These are phyloP conservation scores for Cyclotella distinguenda DNA, from an alignment of 108 stramenopile species.

Conservation along the genomic window DNA sequence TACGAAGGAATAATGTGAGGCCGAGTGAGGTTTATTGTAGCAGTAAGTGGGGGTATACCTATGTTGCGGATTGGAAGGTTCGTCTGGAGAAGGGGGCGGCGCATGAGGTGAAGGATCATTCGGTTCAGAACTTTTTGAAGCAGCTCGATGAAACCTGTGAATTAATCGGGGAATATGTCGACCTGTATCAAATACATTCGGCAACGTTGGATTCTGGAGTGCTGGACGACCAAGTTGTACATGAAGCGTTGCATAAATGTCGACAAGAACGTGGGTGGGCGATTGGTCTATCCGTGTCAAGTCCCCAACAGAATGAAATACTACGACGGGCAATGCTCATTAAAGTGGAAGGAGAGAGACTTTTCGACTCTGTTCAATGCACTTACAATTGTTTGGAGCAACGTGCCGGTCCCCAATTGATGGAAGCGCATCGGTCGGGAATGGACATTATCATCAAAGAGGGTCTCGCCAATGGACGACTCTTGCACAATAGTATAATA, in stretches of 20 bases:
- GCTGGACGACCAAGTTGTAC: conserved; percentile 50
- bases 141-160: conserved; percentile 60
- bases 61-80: conserved; percentile 78
- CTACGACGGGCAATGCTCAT: conserved; percentile 60
- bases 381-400: conserved; percentile 82
- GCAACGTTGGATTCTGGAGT: conserved; percentile 82
- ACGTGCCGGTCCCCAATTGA: conserved; percentile 46
- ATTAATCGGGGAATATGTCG: conserved; percentile 60
- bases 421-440: conserved; percentile 58
- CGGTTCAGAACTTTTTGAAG: conserved; percentile 54
- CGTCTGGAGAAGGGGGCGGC: conserved; percentile 54
- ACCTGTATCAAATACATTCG: conserved; percentile 79
- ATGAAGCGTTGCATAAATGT: conserved; percentile 57
- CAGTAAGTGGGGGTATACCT: conserved; percentile 80
- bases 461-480: conserved; percentile 77
- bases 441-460: conserved; percentile 84
- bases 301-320: conserved; percentile 62
- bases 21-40: conserved; percentile 57
- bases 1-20: conserved; percentile 42
- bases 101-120: conserved; percentile 86
- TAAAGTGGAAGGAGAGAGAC: conserved; percentile 22
- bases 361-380: conserved; percentile 85
- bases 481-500: conserved; percentile 39
- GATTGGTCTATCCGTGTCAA: conserved; percentile 74
- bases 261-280: conserved; percentile 59